Evolutionary conservation across 2,329 filamentous ascomycete genomes (phyloP), one percentile per base, ranked within the genome.

Genomic region (Cladophialophora chaetospira): DNA sequence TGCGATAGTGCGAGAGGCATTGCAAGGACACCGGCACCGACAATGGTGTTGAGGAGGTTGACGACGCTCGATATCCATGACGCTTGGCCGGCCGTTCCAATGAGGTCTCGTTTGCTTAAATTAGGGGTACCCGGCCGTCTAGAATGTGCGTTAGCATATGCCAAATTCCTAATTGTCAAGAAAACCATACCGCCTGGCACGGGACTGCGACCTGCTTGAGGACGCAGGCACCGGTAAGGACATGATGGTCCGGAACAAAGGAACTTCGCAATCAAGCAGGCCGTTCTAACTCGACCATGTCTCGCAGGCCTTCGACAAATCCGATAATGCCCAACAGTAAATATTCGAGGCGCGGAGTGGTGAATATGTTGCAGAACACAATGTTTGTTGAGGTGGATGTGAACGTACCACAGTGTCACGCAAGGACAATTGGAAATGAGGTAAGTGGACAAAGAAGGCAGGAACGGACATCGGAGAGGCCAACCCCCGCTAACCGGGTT

Each of bases 1-100:
- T 96, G 91, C 11, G 91, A 94, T 74, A 99, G 85, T 42, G 94
- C 93, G 4, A 90, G 87, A n/a, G 93, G 93, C 92, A 97, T 88
- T 46, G 93, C 94, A 38, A 99, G 84, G 1, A 95, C 92, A 52
- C 94, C 94, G 31, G 94, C 93, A 55, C 94, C 94, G 63, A 99
- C 85, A 68, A 99, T 99, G 15, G 94, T 99, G 74, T 99, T 99
- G 63, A 97, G 81, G 63, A 99, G 80, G 72, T 99, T 99, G 75
- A 97, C 88, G 64, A 94, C 88, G 71, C 92, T 96, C 76, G 91
- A 96, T 52, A 88, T 73, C 85, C 89, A 96, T 66, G 89, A 88
- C 66, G 94, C 94, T 69, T 92, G 84, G 53, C 94, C 92, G 58
- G 73, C 74, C 38, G 75, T 70, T 48, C 88, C 88, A 33, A 51